Percentiles rank a stretch among this genome's conserved stretches.
Conservation (phyloP, 257 asterid species). For the Osmanthus fragrans region DNA sequence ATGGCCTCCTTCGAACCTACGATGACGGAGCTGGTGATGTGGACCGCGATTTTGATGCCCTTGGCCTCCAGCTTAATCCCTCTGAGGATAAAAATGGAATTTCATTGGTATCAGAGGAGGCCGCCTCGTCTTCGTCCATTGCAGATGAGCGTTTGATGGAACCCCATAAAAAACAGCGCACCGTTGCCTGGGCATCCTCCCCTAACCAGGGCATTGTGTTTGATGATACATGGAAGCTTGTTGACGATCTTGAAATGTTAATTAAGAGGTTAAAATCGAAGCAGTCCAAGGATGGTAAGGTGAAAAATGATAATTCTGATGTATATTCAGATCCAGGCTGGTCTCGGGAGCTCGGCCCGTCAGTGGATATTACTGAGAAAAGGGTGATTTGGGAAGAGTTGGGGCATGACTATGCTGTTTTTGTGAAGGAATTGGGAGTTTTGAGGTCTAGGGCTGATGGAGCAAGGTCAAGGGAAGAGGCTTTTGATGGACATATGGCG, state of each 20-base stretch:
- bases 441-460: slow-evolving; percentile 93
- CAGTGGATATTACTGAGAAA: slow-evolving; percentile 66
- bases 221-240: slow-evolving; percentile 93
- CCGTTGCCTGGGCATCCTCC: slow-evolving; percentile 96
- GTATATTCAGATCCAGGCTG: slow-evolving; percentile 88
- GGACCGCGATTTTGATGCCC: slow-evolving; percentile 93
- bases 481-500: slow-evolving; percentile 99
- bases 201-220: slow-evolving; percentile 96
- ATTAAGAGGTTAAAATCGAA: slow-evolving; percentile 66
- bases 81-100: slow-evolving; percentile 45
- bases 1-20: slow-evolving; percentile 89
- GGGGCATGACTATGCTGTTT: slow-evolving; percentile 66
- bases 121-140: slow-evolving; percentile 69
- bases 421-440: slow-evolving; percentile 83
- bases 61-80: slow-evolving; percentile 80
- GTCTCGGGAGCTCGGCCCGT: slow-evolving; percentile 89
- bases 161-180: slow-evolving; percentile 87
- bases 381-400: slow-evolving; percentile 79
- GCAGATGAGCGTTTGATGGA: slow-evolving; percentile 78
- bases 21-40: slow-evolving; percentile 99
- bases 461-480: slow-evolving; percentile 86
- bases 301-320: slow-evolving; percentile 75
- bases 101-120: slow-evolving; percentile 58
- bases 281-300: slow-evolving; percentile 75
- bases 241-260: slow-evolving; percentile 77